Percentiles rank a stretch among this genome's conserved stretches.
Conservation (phyloP, 1,284 basidiomycete genomes). For the Ceratobasidium sp. region DNA sequence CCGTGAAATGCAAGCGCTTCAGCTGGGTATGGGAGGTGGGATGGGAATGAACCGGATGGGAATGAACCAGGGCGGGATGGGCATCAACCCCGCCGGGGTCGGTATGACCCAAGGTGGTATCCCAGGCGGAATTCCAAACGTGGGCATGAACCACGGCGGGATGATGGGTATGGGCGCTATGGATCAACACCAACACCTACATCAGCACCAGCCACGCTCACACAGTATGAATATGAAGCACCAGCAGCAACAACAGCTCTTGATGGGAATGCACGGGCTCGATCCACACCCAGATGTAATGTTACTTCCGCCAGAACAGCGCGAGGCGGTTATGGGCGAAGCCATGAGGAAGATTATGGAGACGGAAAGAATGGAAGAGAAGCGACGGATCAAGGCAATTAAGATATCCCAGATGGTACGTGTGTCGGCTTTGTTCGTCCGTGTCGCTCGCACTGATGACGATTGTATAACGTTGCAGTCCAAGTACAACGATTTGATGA, state of each 20-base stretch:
- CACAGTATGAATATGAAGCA: constrained; percentile 46
- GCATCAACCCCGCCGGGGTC: constrained; percentile 2
- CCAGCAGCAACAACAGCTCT: constrained; percentile 41
- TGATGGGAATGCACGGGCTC: constrained; percentile 37
- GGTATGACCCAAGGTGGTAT: constrained; percentile 18
- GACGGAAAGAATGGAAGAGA: constrained; percentile 84
- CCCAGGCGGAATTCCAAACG: constrained; percentile 19
- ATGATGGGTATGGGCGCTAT: constrained; percentile 21
- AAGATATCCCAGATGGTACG: constrained; percentile 86
- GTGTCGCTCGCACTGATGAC: constrained; percentile 42
- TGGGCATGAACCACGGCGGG: constrained; percentile 30
- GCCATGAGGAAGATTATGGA: constrained; percentile 87
- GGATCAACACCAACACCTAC: constrained; percentile 25
- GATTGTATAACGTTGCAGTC: constrained; percentile 62
- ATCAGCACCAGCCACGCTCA: constrained; percentile 34
- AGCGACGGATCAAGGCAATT: constrained; percentile 74
- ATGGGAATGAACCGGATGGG: constrained; percentile 37
- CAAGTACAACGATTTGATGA: constrained; percentile 98
- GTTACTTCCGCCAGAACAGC: constrained; percentile 59
- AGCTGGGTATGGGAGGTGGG: constrained; percentile 37
- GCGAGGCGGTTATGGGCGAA: constrained; percentile 72
- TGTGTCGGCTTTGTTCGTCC: constrained; percentile 31
- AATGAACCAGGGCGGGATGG: constrained; percentile 40
- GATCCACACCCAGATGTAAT: constrained; percentile 37
- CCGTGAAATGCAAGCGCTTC: constrained; percentile 52